Base-by-base conservation (phyloP, 2,329 filamentous ascomycete genomes). In the Fusarium sp. region DNA sequence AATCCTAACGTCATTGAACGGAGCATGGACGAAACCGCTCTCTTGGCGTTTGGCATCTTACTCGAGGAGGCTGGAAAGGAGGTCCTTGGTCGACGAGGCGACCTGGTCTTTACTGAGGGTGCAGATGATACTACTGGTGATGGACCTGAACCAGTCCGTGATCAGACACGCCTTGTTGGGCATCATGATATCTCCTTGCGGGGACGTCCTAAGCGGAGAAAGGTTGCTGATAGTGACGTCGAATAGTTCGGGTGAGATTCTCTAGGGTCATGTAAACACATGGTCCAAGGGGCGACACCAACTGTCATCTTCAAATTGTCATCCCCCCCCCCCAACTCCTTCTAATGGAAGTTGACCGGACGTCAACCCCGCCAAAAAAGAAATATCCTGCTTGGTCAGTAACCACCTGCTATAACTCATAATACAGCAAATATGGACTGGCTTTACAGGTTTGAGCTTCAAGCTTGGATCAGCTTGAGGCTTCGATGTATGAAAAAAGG, bases 1-100 rank as follows among this genome's bases (percentile, higher is more conserved):
- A 57, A 67, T 9, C 68, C 75, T 30, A 76, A 76, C 52, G 71
- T 84, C 37, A 83, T 87, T 62, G 83, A 87, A 74, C 77, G 84
- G 67, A 92, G 88, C 76, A 87, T 95, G 86, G 91, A 95, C 74
- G 92, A 93, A 80, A 93, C 91, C 15, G 92, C 92, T 6, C 82
- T 95, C 59, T 80, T 95, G 54, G 91, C 92, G 1, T 83, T 95
- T 72, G 91, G 92, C 2, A 88, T 95, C 48, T 77, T 95, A 57
- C 80, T 94, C 41, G 92, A 95, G 78, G 92, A 95, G 77, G 86
- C 87, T 4, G 83, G 86, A 17, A 82, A 83, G 40, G 86, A 89
- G 46, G 76, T 83, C 7, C 79, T 94, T 20, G 91, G 90, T 6
- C 80, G 83, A 55, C 86, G 82, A 14, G 92, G 92, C 22, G 89